A percentile compares a stretch with the other conserved stretches of the same genome.
These are phyloP conservation scores for Fistulinella staudtii DNA, from an alignment of 1,284 basidiomycete species.

Conservation along the genomic window DNA sequence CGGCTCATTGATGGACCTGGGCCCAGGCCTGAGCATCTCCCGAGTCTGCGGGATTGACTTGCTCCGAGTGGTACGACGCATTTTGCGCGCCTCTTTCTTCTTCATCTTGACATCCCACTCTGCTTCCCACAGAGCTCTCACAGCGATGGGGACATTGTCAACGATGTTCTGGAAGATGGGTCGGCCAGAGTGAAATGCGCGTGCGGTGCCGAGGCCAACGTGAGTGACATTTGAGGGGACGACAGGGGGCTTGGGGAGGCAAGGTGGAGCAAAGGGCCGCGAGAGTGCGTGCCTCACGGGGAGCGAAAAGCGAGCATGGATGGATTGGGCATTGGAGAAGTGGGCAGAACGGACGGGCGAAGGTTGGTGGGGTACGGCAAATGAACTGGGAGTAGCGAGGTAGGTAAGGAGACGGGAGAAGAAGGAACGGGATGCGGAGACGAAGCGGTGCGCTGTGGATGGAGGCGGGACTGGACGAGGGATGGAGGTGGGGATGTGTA, in stretches of 20 bases:
- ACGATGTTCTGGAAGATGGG: conserved; percentile 73
- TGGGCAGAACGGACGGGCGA: conserved; percentile 35
- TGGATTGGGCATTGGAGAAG: conserved; percentile 34
- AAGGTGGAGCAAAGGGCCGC: conserved; percentile 39
- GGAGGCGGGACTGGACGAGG: conserved; percentile 22
- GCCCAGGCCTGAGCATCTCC: conserved; percentile 37
- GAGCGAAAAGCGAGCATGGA: conserved; percentile 45
- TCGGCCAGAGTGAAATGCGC: conserved; percentile 66
- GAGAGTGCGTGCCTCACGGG: conserved; percentile 48
- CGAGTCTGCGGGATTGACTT: conserved; percentile 19
- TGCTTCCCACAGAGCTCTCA: conserved; percentile 64
- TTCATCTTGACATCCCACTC: conserved; percentile 58
- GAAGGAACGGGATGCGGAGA: conserved; percentile 51
- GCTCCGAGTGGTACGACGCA: conserved; percentile 30
- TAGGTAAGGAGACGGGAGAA: conserved; percentile 54
- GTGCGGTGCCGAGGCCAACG: conserved; percentile 66
- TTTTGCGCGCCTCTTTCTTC: conserved; percentile 42
- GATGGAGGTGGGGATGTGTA: conserved; percentile 14
- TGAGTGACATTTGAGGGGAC: conserved; percentile 51
- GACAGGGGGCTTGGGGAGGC: conserved; percentile 53
- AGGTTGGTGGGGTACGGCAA: conserved; percentile 32
- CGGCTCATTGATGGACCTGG: conserved; percentile 18
- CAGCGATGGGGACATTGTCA: conserved; percentile 70
- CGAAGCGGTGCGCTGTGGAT: conserved; percentile 43
- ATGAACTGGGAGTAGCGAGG: conserved; percentile 45